These are phyloP conservation scores for Decorospora gaudefroyi DNA, from an alignment of 2,329 filamentous ascomycete genomes.

Conservation along the genomic window DNA sequence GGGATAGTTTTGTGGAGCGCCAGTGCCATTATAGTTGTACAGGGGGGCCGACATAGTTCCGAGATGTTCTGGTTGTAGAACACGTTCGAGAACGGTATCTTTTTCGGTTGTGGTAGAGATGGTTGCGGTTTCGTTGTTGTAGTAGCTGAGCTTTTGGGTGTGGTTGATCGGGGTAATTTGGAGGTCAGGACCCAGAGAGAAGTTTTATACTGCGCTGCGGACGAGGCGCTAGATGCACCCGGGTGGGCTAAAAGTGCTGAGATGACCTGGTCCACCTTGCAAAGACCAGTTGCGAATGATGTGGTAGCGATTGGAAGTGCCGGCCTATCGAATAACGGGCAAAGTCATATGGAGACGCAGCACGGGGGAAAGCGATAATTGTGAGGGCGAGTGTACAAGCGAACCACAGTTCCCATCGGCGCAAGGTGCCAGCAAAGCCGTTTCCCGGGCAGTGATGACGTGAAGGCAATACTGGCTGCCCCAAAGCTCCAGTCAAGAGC, in stretches of 20 bases:
- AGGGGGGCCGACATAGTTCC: not conserved
- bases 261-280: conserved; percentile 1
- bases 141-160: not conserved
- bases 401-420: conserved; percentile 6
- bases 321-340: conserved; percentile 8
- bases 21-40: no score
- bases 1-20: no score
- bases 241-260: conserved; percentile 1
- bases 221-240: no score
- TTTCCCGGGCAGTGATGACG: not conserved
- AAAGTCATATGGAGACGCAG: not conserved
- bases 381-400: not conserved
- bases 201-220: conserved; percentile 3
- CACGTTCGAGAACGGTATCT: not conserved
- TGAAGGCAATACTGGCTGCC: not conserved
- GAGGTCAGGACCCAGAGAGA: conserved; percentile 1
- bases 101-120: not conserved
- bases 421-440: not conserved
- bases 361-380: not conserved
- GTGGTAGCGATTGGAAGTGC: not conserved
- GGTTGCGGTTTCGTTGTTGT: not conserved
- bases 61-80: not conserved
- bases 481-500: not conserved
- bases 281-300: not conserved
- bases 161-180: conserved; percentile 1